phyloP scores from a whole-genome alignment of 1,284 basidiomycete species.

The Grifola frondosa region DNA sequence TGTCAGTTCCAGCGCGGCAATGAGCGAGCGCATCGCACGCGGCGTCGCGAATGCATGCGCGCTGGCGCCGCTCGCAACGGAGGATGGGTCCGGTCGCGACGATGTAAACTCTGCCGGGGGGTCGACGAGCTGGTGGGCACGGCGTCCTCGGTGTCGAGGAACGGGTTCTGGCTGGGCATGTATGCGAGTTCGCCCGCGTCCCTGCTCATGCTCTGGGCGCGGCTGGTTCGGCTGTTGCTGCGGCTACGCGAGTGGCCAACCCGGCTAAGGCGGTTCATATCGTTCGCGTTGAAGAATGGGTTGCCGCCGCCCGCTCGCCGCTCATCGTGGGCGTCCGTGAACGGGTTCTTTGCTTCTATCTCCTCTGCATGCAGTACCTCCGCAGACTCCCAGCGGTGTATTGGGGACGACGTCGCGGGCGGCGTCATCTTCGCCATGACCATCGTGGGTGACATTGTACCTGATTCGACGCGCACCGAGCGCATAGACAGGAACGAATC shows the following conservation, averaged over 20 bases:
- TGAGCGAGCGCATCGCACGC: constrained; percentile 56
- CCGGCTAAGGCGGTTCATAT: constrained; percentile 19
- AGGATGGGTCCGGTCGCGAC: constrained; percentile 17
- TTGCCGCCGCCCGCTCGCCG: constrained; percentile 47
- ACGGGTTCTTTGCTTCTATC: constrained; percentile 40
- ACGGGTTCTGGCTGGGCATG: constrained; percentile 34
- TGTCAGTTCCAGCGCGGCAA: constrained; percentile 57
- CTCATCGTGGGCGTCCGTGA: constrained; percentile 37
- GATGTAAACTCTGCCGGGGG: constrained; percentile 9
- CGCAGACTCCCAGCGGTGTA: constrained; percentile 70
- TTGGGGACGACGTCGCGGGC: constrained; percentile 43
- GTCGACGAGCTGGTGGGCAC: constrained; percentile 18
- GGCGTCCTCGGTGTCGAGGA: constrained; percentile 30
- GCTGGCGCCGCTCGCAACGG: constrained; percentile 24
- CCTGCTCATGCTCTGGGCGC: constrained; percentile 17
- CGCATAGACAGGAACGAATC: constrained; percentile 52
- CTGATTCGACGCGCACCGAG: constrained; percentile 43
- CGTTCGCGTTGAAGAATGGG: constrained; percentile 62
- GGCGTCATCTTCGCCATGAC: constrained; percentile 62
- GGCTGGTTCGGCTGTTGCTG: constrained; percentile 26
- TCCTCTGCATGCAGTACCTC: constrained; percentile 56
- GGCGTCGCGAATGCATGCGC: constrained; percentile 35
- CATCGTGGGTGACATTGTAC: constrained; percentile 41
- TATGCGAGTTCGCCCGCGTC: constrained; percentile 13
- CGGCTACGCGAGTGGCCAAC: constrained; percentile 27